Percentiles rank a stretch among this genome's conserved stretches.
Conservation (phyloP, 768 basidiomycete species). For the Boletus rufocinnamomeus region DNA sequence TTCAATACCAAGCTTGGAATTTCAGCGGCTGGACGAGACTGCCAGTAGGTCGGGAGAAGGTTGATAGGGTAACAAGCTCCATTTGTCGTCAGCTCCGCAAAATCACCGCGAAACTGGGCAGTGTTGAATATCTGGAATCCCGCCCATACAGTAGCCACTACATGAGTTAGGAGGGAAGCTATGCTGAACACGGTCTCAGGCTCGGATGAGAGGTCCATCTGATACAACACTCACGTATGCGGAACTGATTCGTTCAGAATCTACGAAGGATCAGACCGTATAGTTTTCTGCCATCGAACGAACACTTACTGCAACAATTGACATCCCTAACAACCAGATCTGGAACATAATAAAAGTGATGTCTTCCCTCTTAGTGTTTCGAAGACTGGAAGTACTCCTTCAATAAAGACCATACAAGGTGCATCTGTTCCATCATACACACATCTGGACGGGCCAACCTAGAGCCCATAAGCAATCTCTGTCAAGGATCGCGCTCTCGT, state of each 20-base stretch:
- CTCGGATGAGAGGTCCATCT: not conserved
- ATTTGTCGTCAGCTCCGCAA: constrained; percentile 51
- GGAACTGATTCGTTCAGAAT: constrained; percentile 77
- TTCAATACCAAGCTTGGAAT: constrained; percentile 66
- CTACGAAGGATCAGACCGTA: constrained; percentile 9
- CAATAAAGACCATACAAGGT: not conserved
- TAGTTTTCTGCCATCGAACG: constrained; percentile 23
- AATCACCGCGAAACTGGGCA: constrained; percentile 41
- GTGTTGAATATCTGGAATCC: constrained; percentile 67
- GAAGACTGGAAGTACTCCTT: constrained; percentile 46
- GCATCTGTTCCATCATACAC: constrained; percentile 31
- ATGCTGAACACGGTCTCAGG: constrained; percentile 35
- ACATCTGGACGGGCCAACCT: constrained; percentile 73
- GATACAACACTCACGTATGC: constrained; percentile 47
- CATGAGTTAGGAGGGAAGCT: constrained; percentile 71
- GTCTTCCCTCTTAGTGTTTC: constrained; percentile 76
- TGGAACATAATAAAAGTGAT: constrained; percentile 77
- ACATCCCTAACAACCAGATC: constrained; percentile 80
- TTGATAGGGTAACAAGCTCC: constrained; percentile 61
- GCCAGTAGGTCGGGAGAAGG: constrained; percentile 69
- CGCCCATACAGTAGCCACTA: constrained; percentile 74
- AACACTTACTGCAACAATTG: constrained; percentile 54
- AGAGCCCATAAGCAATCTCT: constrained; percentile 57
- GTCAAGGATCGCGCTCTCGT: constrained; percentile 42
- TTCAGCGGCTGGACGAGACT: constrained; percentile 58